Conservation (phyloP, 179 eudicot species). For the Gypsophila paniculata region DNA sequence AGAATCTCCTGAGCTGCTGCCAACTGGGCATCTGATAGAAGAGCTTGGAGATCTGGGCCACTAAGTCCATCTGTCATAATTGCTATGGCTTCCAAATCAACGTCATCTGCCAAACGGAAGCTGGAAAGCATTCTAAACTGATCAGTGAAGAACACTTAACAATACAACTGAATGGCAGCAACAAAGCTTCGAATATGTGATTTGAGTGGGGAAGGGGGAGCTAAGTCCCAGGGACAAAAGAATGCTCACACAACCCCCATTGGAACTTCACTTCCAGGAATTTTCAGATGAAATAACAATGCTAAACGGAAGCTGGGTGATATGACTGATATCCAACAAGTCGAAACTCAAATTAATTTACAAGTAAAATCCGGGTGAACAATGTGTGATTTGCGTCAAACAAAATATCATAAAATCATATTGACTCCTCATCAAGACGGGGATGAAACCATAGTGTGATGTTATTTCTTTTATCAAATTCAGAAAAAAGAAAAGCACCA, state of each 20-base stretch:
- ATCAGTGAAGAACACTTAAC: slow-evolving; percentile 1
- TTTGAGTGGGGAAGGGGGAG: too few relatives aligned
- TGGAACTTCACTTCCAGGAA: too few relatives aligned
- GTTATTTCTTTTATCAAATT: neutral
- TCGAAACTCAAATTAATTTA: too few relatives aligned
- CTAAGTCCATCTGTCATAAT: slow-evolving; percentile 76
- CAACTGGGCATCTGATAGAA: slow-evolving; percentile 89
- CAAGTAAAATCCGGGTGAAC: neutral
- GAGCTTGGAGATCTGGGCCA: slow-evolving; percentile 98
- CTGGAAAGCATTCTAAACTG: slow-evolving; percentile 31
- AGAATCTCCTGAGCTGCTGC: slow-evolving; percentile 84
- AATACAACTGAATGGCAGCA: neutral
- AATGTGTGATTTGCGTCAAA: neutral
- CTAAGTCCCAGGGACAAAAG: too few relatives aligned
- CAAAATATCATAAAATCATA: neutral
- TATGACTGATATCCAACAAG: too few relatives aligned
- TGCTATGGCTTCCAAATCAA: slow-evolving; percentile 66
- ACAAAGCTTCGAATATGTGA: neutral
- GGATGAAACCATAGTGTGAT: neutral
- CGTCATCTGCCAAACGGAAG: slow-evolving; percentile 68
- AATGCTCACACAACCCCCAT: too few relatives aligned
- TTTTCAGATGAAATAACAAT: too few relatives aligned
- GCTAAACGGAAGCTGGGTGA: too few relatives aligned
- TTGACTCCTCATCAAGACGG: neutral
- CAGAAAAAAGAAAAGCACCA: neutral